phyloP scores from a whole-genome alignment of 2,329 filamentous ascomycete species.

The Lachnum nothofagi region DNA sequence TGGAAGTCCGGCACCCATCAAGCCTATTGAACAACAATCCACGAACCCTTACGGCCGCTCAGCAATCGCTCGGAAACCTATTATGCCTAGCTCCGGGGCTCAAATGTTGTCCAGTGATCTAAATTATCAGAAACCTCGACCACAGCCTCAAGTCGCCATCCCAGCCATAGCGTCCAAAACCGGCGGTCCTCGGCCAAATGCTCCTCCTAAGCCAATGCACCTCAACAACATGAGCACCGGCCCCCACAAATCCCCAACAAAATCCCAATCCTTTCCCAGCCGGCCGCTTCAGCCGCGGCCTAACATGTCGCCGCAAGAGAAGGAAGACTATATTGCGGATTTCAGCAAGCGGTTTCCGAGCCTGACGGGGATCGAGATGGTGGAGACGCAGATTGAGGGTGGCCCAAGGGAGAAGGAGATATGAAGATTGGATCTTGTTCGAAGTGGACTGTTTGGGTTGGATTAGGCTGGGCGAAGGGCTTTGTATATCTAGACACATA shows the following conservation, averaged over 20 bases:
- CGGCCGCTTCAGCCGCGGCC: conserved; percentile 39
- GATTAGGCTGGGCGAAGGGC: background rate
- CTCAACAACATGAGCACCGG: conserved; percentile 50
- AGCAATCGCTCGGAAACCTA: conserved; percentile 42
- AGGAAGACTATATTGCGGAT: conserved; percentile 60
- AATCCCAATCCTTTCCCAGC: conserved; percentile 36
- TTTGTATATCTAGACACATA: conserved; percentile 1
- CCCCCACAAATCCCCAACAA: conserved; percentile 42
- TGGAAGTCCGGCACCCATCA: conserved; percentile 10
- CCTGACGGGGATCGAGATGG: conserved; percentile 70
- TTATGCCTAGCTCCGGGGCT: conserved; percentile 30
- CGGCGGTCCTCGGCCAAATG: conserved; percentile 42
- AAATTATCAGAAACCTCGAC: conserved; percentile 24
- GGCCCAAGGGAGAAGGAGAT: conserved; percentile 6
- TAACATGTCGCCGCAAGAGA: conserved; percentile 53
- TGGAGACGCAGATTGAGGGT: conserved; percentile 29
- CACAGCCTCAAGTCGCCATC: conserved; percentile 16
- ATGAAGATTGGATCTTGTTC: conserved; percentile 1
- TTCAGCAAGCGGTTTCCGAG: conserved; percentile 87
- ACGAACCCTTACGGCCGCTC: conserved; percentile 26
- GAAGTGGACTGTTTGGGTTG: no score
- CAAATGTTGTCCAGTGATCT: conserved; percentile 24
- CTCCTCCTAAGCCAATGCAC: conserved; percentile 58
- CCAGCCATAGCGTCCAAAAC: conserved; percentile 29
- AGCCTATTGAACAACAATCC: conserved; percentile 17